Evolutionary conservation across 192 early-diverging fungal species (phyloP), one percentile per base, ranked within the genome.

Genomic region (Pilaira anomala): DNA sequence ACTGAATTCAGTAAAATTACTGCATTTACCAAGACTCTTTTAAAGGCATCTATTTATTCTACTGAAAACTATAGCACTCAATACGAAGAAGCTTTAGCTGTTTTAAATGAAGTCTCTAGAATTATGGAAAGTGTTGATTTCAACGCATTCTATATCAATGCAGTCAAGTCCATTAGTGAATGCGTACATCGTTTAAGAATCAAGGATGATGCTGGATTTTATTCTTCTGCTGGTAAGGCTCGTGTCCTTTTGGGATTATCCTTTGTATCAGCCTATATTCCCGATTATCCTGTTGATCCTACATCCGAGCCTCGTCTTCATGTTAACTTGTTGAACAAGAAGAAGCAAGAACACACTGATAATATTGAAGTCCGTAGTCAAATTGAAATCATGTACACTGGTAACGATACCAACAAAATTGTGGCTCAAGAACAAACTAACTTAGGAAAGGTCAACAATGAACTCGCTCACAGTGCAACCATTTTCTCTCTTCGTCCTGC

Each of bases 241-340:
- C 86, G 87, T 74, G 71, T 88, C 5, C 71, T 71, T 25, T 63
- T 86, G 8, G 82, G 81, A 0, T 41, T 89, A 9, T 73, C 83
- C 1, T 81, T 93, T 67, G 61, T 95, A 53, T 67, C 71, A 7
- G 69, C 83, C 1, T 93, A 93, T 46, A 75, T 98, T 25, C 96
- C 96, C 5, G 70, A 83, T 25, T 84, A 91, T 22, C 85, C 91
- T 0, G 77, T 91, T 19, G 96, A 98, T 74, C 94, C 96, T 2
- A 93, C 91, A 5, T 79, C 88, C 3, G 84, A 85, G 60, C 80
- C 90, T 0, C 80, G 83, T 19, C 72, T 87, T 9, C 85, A 83
- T 67, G 79, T 88, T 51, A 66, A 80, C 29, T 85, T 88, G 54
- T 70, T 93, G 16, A 78, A 78, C 40, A 64, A 78, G 52, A 85